These are phyloP conservation scores for Canna indica DNA, from an alignment of 176 grass and related monocot genomes.

Conservation along the genomic window DNA sequence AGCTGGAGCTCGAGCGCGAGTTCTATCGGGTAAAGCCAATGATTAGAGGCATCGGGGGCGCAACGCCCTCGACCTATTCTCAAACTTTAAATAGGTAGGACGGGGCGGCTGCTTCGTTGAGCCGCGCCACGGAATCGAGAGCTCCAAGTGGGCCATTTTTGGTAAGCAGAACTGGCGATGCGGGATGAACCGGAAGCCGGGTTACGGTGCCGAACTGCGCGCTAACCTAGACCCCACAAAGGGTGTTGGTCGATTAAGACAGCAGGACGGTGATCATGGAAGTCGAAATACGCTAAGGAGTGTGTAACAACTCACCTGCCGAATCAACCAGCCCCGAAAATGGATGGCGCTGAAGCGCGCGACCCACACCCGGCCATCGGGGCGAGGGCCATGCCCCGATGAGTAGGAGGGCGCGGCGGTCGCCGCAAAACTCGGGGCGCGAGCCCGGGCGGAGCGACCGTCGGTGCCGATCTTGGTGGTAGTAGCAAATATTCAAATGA, in stretches of 20 bases:
- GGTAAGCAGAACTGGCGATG: constrained; percentile 67
- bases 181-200: constrained; percentile 50
- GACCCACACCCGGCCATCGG: constrained; percentile 33
- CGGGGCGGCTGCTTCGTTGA: constrained; percentile 1
- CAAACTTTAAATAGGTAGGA: constrained; percentile 67
- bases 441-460: constrained; percentile 48
- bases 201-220: constrained; percentile 44
- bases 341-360: constrained; percentile 36
- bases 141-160: constrained; percentile 74
- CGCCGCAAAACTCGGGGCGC: constrained; percentile 54
- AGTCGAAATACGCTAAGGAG: constrained; percentile 16
- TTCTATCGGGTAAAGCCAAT: constrained; percentile 1
- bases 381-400: constrained; percentile 20
- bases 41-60: constrained; percentile 19
- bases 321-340: constrained; percentile 47
- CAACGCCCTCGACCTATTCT: constrained; percentile 65
- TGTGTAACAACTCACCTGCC: constrained; percentile 10
- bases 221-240: constrained; percentile 53
- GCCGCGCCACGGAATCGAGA: constrained; percentile 30
- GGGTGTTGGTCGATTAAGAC: constrained; percentile 48
- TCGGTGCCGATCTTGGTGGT: constrained; percentile 71
- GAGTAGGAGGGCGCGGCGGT: constrained; percentile 58
- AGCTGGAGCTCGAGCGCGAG: constrained; percentile 20
- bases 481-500: constrained; percentile 89
- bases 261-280: constrained; percentile 21